phyloP scores from a whole-genome alignment of 1,139 yeast genomes.

The Yamadazyma diospyri region DNA sequence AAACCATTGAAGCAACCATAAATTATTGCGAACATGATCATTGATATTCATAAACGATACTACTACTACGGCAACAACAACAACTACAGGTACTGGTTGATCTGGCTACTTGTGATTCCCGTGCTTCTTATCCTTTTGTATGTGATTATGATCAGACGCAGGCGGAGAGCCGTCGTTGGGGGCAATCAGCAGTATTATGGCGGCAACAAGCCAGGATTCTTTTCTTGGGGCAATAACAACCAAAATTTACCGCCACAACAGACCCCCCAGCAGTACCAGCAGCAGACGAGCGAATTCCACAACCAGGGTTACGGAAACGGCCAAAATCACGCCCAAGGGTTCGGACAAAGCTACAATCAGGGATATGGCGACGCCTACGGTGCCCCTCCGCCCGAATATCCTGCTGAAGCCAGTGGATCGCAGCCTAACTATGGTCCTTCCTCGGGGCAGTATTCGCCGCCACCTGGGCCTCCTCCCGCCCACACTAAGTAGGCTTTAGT shows the following conservation, averaged over 20 bases:
- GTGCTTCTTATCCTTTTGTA: constrained; percentile 1
- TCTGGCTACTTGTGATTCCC: constrained; percentile 7
- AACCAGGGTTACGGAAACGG: constrained; percentile 1
- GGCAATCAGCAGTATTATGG: constrained; percentile 6
- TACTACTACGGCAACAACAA: constrained; percentile 3
- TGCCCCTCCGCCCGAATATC: constrained; percentile 16
- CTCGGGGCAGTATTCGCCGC: constrained; percentile 7
- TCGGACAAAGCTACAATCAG: constrained; percentile 4
- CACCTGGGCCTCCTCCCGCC: constrained; percentile 17
- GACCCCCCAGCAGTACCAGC: constrained; percentile 6
- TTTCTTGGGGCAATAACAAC: constrained; percentile 2
- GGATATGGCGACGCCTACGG: constrained; percentile 10
- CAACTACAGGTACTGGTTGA: constrained; percentile 5
- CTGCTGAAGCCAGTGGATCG: constrained; percentile 8
- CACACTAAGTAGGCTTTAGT: constrained; percentile 10
- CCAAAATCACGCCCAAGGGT: constrained; percentile 1
- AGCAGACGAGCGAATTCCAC: constrained; percentile 5
- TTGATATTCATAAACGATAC: constrained; percentile 9
- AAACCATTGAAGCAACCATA: no score
- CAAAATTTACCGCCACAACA: constrained; percentile 9
- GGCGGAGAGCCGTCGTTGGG: constrained; percentile 2
- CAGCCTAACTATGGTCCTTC: constrained; percentile 5
- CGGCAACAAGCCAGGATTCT: constrained; percentile 3
- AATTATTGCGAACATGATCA: no score
- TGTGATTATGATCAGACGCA: constrained; percentile 5